These are phyloP conservation scores for Rhododendron henanense DNA, from an alignment of 148 eudicot species.

Conservation along the genomic window DNA sequence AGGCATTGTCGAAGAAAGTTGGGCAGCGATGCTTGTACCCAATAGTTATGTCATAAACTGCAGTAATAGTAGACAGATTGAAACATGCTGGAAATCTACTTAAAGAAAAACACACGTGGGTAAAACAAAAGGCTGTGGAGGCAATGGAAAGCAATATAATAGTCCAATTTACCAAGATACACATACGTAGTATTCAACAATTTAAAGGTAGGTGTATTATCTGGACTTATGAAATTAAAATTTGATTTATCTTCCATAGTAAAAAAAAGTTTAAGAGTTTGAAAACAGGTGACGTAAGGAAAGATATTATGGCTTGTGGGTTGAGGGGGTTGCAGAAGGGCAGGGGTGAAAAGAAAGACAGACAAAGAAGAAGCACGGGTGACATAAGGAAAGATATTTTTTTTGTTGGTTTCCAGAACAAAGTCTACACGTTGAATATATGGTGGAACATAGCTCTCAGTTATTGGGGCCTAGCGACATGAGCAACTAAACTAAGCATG, in stretches of 20 bases:
- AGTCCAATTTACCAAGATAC: neutral
- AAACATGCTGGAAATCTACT: neutral
- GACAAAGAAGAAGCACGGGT: neutral
- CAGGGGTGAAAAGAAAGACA: neutral
- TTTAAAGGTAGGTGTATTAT: neutral
- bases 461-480: neutral
- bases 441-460: neutral
- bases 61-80: constrained; percentile 3
- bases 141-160: neutral
- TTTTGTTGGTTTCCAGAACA: neutral
- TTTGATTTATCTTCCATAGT: neutral
- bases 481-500: neutral
- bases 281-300: neutral
- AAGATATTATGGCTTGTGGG: neutral
- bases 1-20: constrained; percentile 78
- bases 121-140: neutral
- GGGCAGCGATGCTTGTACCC: constrained; percentile 79
- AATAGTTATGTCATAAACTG: constrained; percentile 93
- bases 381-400: too few species aligned
- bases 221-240: neutral
- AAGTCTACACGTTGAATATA: neutral
- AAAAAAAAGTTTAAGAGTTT: neutral
- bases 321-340: neutral
- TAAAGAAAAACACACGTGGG: neutral
- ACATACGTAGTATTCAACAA: neutral